These are phyloP conservation scores for Datura wrightii DNA, from an alignment of 257 asterid species.

Conservation along the genomic window DNA sequence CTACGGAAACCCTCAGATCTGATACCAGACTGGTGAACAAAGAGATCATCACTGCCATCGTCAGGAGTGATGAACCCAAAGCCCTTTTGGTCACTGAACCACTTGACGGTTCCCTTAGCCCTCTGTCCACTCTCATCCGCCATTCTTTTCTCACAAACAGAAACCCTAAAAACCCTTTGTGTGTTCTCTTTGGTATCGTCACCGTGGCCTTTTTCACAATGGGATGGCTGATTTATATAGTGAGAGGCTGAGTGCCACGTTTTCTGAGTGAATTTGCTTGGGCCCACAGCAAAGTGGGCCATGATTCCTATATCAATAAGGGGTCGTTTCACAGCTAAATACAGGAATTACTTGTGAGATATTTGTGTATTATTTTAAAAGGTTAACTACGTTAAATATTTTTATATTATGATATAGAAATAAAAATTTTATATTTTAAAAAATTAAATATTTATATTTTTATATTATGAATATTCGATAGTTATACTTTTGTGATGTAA, in stretches of 20 bases:
- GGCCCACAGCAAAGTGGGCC: neutral
- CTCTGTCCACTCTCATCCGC: constrained; percentile 44
- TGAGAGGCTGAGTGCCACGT: constrained; percentile 16
- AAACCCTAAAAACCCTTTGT: constrained; percentile 23
- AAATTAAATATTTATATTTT: too few species aligned
- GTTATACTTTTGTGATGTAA: too few species aligned
- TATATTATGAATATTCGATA: too few species aligned
- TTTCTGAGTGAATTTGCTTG: neutral
- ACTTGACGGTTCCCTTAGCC: constrained; percentile 67
- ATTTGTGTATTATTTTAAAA: too few species aligned
- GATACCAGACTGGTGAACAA: constrained; percentile 82
- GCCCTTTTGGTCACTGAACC: constrained; percentile 85
- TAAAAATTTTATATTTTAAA: too few species aligned
- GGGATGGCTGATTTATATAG: neutral
- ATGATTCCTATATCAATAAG: too few species aligned
- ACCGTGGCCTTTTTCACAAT: neutral
- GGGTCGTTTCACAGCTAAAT: too few species aligned
- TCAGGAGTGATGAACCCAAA: constrained; percentile 87
- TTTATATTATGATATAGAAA: too few species aligned
- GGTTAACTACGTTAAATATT: too few species aligned
- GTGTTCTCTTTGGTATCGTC: neutral
- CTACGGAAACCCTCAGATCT: constrained; percentile 69
- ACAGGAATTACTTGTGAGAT: too few species aligned
- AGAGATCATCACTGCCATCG: constrained; percentile 80
- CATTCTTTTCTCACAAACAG: constrained; percentile 30